Evolutionary conservation across 2,329 filamentous ascomycete species (phyloP), one percentile per base, ranked within the genome.

Genomic region (Pochonia chlamydosporia): DNA sequence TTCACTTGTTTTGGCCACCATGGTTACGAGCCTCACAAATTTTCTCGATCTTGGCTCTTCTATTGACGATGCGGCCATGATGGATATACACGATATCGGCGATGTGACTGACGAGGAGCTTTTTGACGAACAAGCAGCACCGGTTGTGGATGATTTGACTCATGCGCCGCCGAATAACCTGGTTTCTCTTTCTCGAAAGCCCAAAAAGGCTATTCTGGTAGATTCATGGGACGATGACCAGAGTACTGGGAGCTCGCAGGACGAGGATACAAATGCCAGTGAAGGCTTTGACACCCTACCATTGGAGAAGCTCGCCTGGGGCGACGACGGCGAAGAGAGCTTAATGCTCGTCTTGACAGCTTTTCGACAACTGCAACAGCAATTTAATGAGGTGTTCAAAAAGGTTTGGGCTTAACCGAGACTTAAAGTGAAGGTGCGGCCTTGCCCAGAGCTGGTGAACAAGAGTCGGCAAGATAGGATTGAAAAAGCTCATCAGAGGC

Each of bases 361-460:
- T 1, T 85, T 86, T 57, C 70, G 67, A 50, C 63, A 72, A 55
- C 58, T 87, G 52, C 75, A 76, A 57, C 66, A 68, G 24, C 77
- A 80, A 48, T 87, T 85, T 60, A 76, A 84, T 52, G 69, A 71
- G 39, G 87, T 84, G 67, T 86, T 87, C 63, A 71, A 60, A 58
- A 75, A 74, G 56, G 74, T 77, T 57, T 82, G 79, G 77, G 76
- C 80, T 60, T 84, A 63, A 61, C n/a, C n/a, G n/a, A n/a, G n/a
- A n/a, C n/a, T n/a, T n/a, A n/a, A n/a, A n/a, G n/a, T n/a, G n/a
- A n/a, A n/a, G n/a, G n/a, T n/a, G n/a, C n/a, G n/a, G n/a, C n/a
- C n/a, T n/a, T n/a, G n/a, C n/a, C n/a, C n/a, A n/a, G n/a, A n/a
- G n/a, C n/a, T n/a, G n/a, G n/a, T n/a, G n/a, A n/a, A n/a, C n/a